phyloP scores from a whole-genome alignment of 2,329 filamentous ascomycete genomes.

The Volutella citrinella region DNA sequence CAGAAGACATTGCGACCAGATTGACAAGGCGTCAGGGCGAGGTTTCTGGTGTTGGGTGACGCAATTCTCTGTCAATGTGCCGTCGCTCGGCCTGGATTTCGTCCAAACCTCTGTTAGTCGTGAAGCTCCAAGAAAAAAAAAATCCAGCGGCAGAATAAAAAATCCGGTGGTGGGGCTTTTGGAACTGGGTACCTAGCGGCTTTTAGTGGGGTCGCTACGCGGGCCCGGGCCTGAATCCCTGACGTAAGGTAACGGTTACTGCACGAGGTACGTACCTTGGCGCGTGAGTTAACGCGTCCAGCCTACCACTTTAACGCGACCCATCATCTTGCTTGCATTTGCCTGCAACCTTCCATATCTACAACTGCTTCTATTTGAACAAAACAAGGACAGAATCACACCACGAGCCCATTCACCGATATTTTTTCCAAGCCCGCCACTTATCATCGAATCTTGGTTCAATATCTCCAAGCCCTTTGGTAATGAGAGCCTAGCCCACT shows the following conservation, averaged over 20 bases:
- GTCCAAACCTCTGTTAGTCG: constrained; percentile 8
- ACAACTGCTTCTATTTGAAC: constrained; percentile 13
- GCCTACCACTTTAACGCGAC: constrained; percentile 24
- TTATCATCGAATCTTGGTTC: too few relatives aligned
- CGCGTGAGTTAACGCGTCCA: constrained; percentile 21
- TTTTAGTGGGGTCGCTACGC: constrained; percentile 15
- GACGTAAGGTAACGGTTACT: too few relatives aligned
- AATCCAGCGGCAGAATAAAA: constrained; percentile 30
- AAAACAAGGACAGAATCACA: too few relatives aligned
- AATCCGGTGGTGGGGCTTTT: constrained; percentile 31
- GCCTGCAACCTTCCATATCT: constrained; percentile 4
- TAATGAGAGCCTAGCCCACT: too few relatives aligned
- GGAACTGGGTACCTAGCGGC: neutral
- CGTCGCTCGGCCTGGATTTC: constrained; percentile 17
- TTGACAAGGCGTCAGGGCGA: constrained; percentile 1
- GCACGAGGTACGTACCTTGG: constrained; percentile 18
- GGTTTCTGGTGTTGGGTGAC: constrained; percentile 13
- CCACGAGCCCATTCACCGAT: neutral
- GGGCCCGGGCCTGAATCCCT: constrained; percentile 16
- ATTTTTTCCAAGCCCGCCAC: too few relatives aligned
- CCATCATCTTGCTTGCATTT: constrained; percentile 9
- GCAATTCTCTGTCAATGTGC: constrained; percentile 17
- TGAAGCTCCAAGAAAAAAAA: constrained; percentile 34
- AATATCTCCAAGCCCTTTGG: too few relatives aligned
- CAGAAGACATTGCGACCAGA: constrained; percentile 48